Evolutionary conservation across 2,329 filamentous ascomycete genomes (phyloP).

Genomic region (Podosphaera fusca): DNA sequence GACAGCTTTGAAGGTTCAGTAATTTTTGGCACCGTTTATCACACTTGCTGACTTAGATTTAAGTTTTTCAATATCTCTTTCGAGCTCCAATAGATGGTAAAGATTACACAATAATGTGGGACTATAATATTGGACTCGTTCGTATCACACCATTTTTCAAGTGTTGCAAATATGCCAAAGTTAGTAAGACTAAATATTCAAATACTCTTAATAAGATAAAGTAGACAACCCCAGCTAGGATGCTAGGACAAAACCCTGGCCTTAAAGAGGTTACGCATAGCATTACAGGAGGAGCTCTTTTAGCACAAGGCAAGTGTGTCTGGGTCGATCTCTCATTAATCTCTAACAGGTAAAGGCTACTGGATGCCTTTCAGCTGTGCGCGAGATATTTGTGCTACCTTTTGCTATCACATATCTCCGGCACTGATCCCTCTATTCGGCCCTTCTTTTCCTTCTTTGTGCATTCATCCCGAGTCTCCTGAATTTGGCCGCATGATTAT

Average conservation of each 20-base stretch:
- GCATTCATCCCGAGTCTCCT: conserved; percentile 38
- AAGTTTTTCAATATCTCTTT: conserved; percentile 74
- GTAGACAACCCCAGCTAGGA: conserved; percentile 74
- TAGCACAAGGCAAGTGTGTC: conserved; percentile 51
- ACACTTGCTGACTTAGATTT: conserved; percentile 8
- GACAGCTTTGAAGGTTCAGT: conserved; percentile 66
- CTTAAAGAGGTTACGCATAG: conserved; percentile 78
- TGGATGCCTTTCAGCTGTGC: conserved; percentile 90
- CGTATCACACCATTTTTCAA: conserved; percentile 92
- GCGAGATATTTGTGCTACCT: conserved; percentile 67
- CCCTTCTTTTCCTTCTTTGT: conserved; percentile 50
- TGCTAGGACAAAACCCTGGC: conserved; percentile 54
- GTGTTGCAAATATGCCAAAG: conserved; percentile 70
- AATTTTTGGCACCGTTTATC: conserved; percentile 1
- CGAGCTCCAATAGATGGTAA: conserved; percentile 40
- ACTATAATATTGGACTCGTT: conserved; percentile 85
- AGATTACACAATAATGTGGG: conserved; percentile 73
- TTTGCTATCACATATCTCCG: conserved; percentile 65
- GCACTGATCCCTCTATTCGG: conserved; percentile 84
- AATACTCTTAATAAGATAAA: conserved; percentile 5
- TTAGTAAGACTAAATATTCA: conserved; percentile 18
- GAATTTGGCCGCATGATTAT: conserved; percentile 47
- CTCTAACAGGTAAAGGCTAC: conserved; percentile 38
- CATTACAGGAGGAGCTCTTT: conserved; percentile 78
- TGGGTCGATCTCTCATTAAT: not conserved